Evolutionary conservation across 768 basidiomycete species (phyloP).

Genomic region (Podaxis mareebaensis): DNA sequence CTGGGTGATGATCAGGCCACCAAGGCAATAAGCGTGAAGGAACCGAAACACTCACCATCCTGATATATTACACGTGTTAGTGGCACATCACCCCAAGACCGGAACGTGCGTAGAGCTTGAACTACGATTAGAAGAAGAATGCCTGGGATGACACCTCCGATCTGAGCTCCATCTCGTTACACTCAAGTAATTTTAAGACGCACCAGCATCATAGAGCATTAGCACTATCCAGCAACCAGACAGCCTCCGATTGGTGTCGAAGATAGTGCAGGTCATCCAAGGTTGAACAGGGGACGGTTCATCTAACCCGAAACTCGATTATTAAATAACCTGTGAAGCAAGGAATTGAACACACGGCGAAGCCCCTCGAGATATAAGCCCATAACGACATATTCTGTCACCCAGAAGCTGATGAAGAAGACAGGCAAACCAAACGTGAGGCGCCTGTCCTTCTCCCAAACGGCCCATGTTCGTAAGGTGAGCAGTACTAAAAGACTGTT

Average conservation of each 20-base stretch:
- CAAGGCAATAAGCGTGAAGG: neutral
- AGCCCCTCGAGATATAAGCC: constrained; percentile 2
- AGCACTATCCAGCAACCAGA: constrained; percentile 10
- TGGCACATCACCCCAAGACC: constrained; percentile 9
- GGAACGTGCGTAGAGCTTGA: constrained; percentile 8
- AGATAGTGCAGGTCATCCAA: neutral
- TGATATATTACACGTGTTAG: constrained; percentile 11
- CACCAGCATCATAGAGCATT: constrained; percentile 13
- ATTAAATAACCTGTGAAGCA: neutral
- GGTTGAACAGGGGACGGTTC: neutral
- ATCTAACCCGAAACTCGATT: neutral
- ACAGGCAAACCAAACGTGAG: neutral
- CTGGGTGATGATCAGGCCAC: neutral
- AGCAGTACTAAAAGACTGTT: constrained; percentile 11
- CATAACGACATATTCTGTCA: neutral
- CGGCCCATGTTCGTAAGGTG: constrained; percentile 18
- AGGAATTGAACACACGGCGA: neutral
- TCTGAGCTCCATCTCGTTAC: neutral
- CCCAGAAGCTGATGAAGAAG: constrained; percentile 3
- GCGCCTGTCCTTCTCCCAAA: constrained; percentile 17
- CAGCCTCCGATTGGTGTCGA: constrained; percentile 1
- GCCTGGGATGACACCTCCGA: neutral
- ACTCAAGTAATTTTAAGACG: neutral
- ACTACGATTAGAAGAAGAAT: constrained; percentile 8
- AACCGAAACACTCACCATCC: constrained; percentile 4